Evolutionary conservation across 2,329 filamentous ascomycete genomes (phyloP), one percentile per base, ranked within the genome.

Genomic region (Tricladium varicosporioides): DNA sequence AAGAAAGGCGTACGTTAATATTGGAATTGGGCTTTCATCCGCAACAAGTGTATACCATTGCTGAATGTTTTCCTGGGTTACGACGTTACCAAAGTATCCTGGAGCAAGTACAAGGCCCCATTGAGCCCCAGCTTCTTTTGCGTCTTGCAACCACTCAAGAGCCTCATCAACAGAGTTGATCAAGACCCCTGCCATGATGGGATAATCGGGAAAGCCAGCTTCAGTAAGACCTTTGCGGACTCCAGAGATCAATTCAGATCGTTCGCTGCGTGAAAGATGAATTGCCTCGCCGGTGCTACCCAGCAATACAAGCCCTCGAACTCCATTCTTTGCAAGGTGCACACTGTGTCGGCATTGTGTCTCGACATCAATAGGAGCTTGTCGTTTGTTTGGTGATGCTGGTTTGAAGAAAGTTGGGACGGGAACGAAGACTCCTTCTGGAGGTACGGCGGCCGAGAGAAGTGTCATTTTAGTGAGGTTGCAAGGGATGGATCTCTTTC

Each of bases 231-330:
- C 79, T 67, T 78, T 76, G 57, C 81, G 76, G 45, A 84, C 80
- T 54, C 77, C 77, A 14, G 74, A 73, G 52, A 85, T 74, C 54
- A 85, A 69, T 16, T 78, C 74, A 59, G 74, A 76, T 51, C 83
- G 79, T 69, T 86, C 83, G 32, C 73, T 65, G 51, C 73, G 75
- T 8, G 80, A 79, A 57, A 86, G 73, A 69, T 85, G 82, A 44
- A 86, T 80, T 5, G 82, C 82, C 69, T 86, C 83, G 58, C 83
- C 83, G 1, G 83, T 86, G 42, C 79, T 83, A 22, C 83, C 83
- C 45, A 85, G 75, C 33, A 86, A 75, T 2, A 86, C 82, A 3
- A 87, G 74, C 11, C 83, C 83, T 54, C 74, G 76, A 60, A 86
- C 79, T 42, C 83, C 83, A 55, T 77, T 78, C 52, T 76, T 74